A percentile compares a stretch with the other conserved stretches of the same genome.
These are phyloP conservation scores for Daldinia sp. DNA, from an alignment of 2,329 filamentous ascomycete species.

Conservation along the genomic window DNA sequence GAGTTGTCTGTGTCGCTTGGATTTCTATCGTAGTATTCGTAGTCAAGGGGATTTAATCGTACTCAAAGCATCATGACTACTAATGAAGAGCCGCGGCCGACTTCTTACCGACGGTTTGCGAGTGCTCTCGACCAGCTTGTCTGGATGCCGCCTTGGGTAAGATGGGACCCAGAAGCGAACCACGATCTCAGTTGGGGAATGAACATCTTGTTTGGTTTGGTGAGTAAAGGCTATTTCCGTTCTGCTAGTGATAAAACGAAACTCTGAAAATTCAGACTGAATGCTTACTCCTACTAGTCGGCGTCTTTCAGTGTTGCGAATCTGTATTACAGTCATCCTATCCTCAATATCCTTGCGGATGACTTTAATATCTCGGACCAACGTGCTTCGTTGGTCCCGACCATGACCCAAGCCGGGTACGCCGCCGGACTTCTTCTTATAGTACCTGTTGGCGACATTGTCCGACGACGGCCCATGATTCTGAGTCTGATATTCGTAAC, in stretches of 20 bases:
- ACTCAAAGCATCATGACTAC: not conserved
- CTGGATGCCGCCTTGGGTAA: conserved; percentile 42
- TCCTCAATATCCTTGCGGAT: conserved; percentile 76
- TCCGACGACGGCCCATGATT: conserved; percentile 74
- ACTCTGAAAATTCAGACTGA: not conserved
- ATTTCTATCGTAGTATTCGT: not conserved
- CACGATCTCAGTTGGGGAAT: conserved; percentile 44
- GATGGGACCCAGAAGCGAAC: conserved; percentile 38
- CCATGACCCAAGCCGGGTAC: conserved; percentile 81
- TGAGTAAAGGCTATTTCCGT: conserved; percentile 37
- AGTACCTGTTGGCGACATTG: conserved; percentile 76
- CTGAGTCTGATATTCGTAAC: conserved; percentile 73
- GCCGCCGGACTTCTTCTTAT: conserved; percentile 76
- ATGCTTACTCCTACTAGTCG: conserved; percentile 49
- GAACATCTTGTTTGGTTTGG: conserved; percentile 45
- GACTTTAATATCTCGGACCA: conserved; percentile 78
- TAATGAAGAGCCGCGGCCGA: conserved; percentile 8
- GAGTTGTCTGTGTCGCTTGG: conserved; percentile 3
- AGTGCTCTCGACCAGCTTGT: conserved; percentile 12
- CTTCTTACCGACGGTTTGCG: not conserved
- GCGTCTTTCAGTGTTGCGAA: conserved; percentile 78
- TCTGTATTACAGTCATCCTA: conserved; percentile 82
- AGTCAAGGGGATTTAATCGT: not conserved
- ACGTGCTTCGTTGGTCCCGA: conserved; percentile 72
- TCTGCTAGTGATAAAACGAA: not conserved